Base-by-base conservation (phyloP, 768 basidiomycete species). In the Lactarius pseudohatsudake region DNA sequence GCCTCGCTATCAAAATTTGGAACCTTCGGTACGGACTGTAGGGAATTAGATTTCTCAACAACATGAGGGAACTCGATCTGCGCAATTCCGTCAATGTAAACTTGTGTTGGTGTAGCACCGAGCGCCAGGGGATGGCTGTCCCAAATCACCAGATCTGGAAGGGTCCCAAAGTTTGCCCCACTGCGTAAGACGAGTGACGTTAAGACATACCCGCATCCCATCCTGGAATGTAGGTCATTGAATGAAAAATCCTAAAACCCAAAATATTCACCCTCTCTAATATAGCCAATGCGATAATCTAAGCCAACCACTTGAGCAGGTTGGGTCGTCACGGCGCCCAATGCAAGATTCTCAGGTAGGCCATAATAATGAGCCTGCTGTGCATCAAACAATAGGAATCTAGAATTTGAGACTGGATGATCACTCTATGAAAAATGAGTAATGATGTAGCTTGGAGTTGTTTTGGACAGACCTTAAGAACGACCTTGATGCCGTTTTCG, bases 1-100 rank as follows among this genome's bases (percentile, higher is more conserved):
- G 86, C 85, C 71, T 93, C 92, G 57, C 82, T 78, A 71, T 88
- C 85, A 70, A 89, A 95, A 70, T 90, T 80, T 0, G 92, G 91
- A 2, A 86, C 85, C 50, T 75, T 77, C 0, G 91, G 90, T 4
- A 74, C 71, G 20, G 75, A 61, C 58, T 80, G 81, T 56, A 78
- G 76, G 22, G 62, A 67, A 13, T 66, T 11, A 7, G 65, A 66
- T 15, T 72, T 69, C 64, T 77, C 65, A 22, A 64, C 30, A 34
- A 67, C 66, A 34, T 68, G 58, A 41, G 67, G 64, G 5, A 81
- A n/a, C 78, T 75, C 57, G 80, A 90, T 80, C 72, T 96, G 93
- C 4, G 85, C 74, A 64, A 93, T 86, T 2, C 94, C 94, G 74
- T 97, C 94, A 69, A 96, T 91, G 81, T 88, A 96, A 32, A 93